phyloP scores from a whole-genome alignment of 2,329 filamentous ascomycete species.

The Penicillium sp. region DNA sequence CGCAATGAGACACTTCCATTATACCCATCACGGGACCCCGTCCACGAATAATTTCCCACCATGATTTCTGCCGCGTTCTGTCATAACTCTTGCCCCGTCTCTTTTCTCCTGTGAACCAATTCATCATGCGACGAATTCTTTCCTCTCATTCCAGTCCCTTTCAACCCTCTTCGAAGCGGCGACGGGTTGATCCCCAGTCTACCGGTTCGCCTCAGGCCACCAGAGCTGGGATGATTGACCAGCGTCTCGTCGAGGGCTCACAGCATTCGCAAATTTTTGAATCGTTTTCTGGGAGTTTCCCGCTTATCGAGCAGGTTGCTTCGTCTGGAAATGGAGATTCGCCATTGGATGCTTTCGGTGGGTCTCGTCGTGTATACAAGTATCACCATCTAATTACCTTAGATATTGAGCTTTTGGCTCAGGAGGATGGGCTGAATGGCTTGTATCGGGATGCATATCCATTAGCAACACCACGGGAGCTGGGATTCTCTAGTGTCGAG shows the following conservation, averaged over 20 bases:
- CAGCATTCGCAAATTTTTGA: slow-evolving; percentile 11
- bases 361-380: no score
- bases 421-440: not conserved
- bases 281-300: slow-evolving; percentile 1
- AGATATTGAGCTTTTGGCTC: slow-evolving; percentile 38
- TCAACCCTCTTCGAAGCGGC: slow-evolving; percentile 8
- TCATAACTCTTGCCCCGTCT: not conserved
- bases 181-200: slow-evolving; percentile 3
- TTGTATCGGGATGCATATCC: not conserved
- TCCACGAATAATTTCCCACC: slow-evolving; percentile 1
- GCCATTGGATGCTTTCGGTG: slow-evolving; percentile 49
- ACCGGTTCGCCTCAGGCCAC: slow-evolving; percentile 8
- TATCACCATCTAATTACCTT: not conserved
- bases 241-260: slow-evolving; percentile 23
- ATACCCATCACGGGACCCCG: not conserved
- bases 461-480: not conserved
- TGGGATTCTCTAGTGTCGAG: not conserved
- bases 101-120: not conserved
- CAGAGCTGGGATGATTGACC: slow-evolving; percentile 16
- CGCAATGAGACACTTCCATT: slow-evolving; percentile 17
- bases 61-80: no score
- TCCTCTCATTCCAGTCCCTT: slow-evolving; percentile 10
- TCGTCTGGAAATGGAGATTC: slow-evolving; percentile 20
- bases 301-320: not conserved
- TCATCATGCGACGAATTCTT: slow-evolving; percentile 16